Percentiles rank a stretch among this genome's conserved stretches.
phyloP scores from a whole-genome alignment of 805 yeast genomes.

The Spencermartinsiella europaea region DNA sequence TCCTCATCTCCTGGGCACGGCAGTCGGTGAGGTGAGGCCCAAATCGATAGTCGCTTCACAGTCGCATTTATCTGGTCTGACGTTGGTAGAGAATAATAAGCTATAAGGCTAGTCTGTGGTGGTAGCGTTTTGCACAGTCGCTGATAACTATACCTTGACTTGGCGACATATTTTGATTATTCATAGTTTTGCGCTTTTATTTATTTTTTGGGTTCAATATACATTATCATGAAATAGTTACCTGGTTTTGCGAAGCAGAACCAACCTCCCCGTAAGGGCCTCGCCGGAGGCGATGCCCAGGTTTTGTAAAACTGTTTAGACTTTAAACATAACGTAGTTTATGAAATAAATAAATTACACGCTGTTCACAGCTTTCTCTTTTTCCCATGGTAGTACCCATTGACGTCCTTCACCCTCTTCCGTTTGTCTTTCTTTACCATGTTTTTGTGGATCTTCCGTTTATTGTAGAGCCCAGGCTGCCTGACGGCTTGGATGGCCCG shows the following conservation, averaged over 20 bases:
- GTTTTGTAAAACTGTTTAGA: too few relatives aligned
- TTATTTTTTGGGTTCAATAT: too few relatives aligned
- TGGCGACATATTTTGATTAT: too few relatives aligned
- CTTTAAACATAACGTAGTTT: too few relatives aligned
- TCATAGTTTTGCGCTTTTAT: too few relatives aligned
- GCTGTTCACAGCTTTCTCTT: slow-evolving; percentile 6
- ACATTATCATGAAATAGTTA: too few relatives aligned
- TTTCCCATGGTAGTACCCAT: slow-evolving; percentile 67
- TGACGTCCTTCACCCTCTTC: slow-evolving; percentile 66
- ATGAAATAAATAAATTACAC: too few relatives aligned
- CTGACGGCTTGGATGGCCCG: slow-evolving; percentile 69
- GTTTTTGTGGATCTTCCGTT: slow-evolving; percentile 71
- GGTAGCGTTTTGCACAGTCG: too few relatives aligned
- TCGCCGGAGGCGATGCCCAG: too few relatives aligned
- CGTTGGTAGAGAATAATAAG: neutral
- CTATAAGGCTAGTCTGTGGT: neutral
- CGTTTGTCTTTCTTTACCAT: slow-evolving; percentile 71
- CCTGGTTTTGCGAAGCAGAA: too few relatives aligned
- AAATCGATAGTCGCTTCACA: neutral
- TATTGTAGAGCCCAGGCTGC: slow-evolving; percentile 80
- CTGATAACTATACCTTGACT: too few relatives aligned
- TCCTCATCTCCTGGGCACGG: neutral
- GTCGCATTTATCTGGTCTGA: slow-evolving; percentile 1
- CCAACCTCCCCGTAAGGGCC: too few relatives aligned
- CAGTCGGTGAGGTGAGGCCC: neutral